Base-by-base conservation (phyloP, 2,329 filamentous ascomycete genomes). In the Cladobotryum mycophilum region DNA sequence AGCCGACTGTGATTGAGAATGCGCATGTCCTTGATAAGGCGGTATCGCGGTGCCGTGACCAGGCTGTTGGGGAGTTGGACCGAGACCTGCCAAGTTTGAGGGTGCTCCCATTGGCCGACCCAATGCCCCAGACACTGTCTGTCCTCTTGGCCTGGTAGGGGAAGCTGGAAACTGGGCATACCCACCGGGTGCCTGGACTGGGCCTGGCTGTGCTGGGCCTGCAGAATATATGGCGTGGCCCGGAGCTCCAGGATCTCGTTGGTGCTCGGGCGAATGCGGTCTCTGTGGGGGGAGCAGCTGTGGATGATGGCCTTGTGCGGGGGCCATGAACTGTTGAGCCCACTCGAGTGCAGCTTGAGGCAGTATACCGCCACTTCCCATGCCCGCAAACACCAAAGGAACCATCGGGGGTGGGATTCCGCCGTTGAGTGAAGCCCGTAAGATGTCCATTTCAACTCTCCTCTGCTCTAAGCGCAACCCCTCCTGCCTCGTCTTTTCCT, bases 401-500 rank as follows among this genome's bases (percentile, higher is more conserved):
- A 90, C 78, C 76, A 90, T 81, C 35, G 84, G 77, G 12, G 86
- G 85, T 9, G 87, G 86, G 46, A 91, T 81, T 11, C 86, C 86
- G 36, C 83, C 81, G 48, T 77, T 75, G 48, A 90, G 66, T 2
- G 85, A 86, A 18, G 85, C 82, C 49, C 79, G 75, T 51, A 91
- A 68, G 69, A 91, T 89, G 42, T 82, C 82, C 62, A 85, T 80
- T 67, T 90, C 87, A 50, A 88, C 76, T 60, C 77, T 84, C 43
- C 86, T 76, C 67, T 88, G 86, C 67, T 90, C 86, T 33, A 89
- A 68, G 22, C 82, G 82, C 41, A 88, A 68, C 33, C 73, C 71
- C 66, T 89, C 87, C 59, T 82, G 79, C 41, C 73, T 72, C 18
- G 79, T 81, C 60, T 78, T 85, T 67, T 89, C 85, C 67, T 89